Base-by-base conservation (phyloP, 139 green algal species). In the Nannochloris sp. region DNA sequence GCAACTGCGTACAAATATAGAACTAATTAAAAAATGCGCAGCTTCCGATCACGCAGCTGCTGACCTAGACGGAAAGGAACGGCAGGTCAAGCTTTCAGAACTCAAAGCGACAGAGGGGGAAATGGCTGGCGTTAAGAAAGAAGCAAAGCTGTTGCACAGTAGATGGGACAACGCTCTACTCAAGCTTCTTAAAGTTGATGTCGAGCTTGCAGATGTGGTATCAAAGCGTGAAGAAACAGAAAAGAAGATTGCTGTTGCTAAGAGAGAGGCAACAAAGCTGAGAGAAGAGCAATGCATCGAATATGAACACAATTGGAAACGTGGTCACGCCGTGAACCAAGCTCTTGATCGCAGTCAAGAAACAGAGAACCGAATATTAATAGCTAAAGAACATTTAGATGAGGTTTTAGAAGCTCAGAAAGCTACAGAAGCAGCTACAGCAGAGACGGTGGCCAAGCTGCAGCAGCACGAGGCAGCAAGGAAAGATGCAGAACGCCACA, bases 41-140 rank as follows among this genome's bases (percentile, higher is more conserved):
- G 55, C 55, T 14, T 12, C 8, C 15, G 55, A 63, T 13, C 8
- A 57, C n/a, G 29, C 59, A 65, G 63, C 46, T 34, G 5, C 29
- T 83, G 56, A 65, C 48, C 62, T 92, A 60, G 69, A 83, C 46
- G 81, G 46, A 6, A 76, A 79, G 30, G 84, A 92, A 74, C 62
- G 84, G 45, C 73, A 82, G 57, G 87, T 83, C 24, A 89, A 95
- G 72, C 73, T 74, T 46, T 58, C 61, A 3, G 89, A 96, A 73
- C 92, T 51, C 19, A 19, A 51, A 19, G 19, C 19, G 19, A 19
- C 19, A 19, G 42, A 51, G 42, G 42, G 19, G 42, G 42, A n/a
- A n/a, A n/a, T n/a, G n/a, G n/a, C n/a, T n/a, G n/a, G n/a, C n/a
- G n/a, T n/a, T n/a, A n/a, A n/a, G n/a, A n/a, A n/a, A n/a, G n/a